These are phyloP conservation scores for Colletotrichum cuscutae DNA, from an alignment of 2,329 filamentous ascomycete species.

Conservation along the genomic window DNA sequence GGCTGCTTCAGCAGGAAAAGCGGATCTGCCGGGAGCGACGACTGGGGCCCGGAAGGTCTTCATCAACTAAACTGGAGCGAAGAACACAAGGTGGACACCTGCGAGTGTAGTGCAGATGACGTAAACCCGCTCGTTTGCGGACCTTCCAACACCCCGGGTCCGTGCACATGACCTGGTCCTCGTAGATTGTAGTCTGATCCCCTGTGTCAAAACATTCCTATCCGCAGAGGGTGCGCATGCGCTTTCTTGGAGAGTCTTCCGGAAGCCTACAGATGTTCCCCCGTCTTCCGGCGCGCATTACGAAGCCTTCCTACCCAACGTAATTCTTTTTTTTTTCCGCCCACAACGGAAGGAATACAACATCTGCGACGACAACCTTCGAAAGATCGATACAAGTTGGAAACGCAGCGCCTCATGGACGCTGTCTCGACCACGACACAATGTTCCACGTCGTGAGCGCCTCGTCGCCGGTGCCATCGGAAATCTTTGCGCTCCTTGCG, in stretches of 20 bases:
- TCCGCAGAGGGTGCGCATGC: background rate
- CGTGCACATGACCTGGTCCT: constrained; percentile 30
- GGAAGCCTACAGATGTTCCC: constrained; percentile 1
- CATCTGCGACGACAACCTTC: background rate
- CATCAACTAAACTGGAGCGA: constrained; percentile 21
- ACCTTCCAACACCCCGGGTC: constrained; percentile 29
- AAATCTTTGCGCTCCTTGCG: constrained; percentile 79
- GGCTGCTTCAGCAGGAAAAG: constrained; percentile 6
- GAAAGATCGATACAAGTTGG: background rate
- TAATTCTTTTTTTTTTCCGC: background rate
- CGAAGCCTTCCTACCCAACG: background rate
- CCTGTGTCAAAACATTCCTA: constrained; percentile 16
- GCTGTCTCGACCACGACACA: constrained; percentile 42
- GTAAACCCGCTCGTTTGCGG: constrained; percentile 27
- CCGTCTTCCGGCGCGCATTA: background rate
- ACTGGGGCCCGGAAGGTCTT: constrained; percentile 15
- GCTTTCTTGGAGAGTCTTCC: background rate
- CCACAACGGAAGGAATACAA: background rate
- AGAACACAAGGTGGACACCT: constrained; percentile 2
- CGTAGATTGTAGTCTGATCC: constrained; percentile 4
- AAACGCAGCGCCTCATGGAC: constrained; percentile 28
- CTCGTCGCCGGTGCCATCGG: constrained; percentile 78
- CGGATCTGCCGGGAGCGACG: constrained; percentile 21
- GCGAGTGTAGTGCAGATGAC: constrained; percentile 22
- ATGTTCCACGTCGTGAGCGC: constrained; percentile 63